Conservation (phyloP, 1,284 basidiomycete genomes). For the Paramarasmius palmivorus region DNA sequence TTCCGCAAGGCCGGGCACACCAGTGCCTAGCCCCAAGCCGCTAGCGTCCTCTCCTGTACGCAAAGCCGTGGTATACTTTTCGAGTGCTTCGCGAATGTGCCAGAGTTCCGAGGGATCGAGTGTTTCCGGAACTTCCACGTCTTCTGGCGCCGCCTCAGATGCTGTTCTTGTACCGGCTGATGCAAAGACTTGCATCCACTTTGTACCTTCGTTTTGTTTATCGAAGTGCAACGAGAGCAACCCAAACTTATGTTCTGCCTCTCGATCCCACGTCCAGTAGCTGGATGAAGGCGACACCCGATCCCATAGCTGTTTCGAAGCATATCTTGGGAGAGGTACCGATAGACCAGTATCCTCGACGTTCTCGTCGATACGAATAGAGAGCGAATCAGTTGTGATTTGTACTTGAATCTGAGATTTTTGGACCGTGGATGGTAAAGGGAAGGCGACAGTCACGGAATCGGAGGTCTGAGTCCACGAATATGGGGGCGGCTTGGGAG, state of each 20-base stretch:
- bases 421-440: slow-evolving; percentile 70
- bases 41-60: slow-evolving; percentile 56
- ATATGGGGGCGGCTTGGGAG: slow-evolving; percentile 67
- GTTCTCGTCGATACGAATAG: slow-evolving; percentile 55
- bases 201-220: slow-evolving; percentile 77
- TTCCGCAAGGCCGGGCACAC: slow-evolving; percentile 74
- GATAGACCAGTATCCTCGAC: slow-evolving; percentile 28
- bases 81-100: slow-evolving; percentile 75
- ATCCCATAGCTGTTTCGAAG: slow-evolving; percentile 74
- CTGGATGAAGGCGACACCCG: slow-evolving; percentile 68
- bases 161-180: slow-evolving; percentile 34
- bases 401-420: slow-evolving; percentile 66
- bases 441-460: slow-evolving; percentile 80
- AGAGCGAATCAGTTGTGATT: slow-evolving; percentile 67
- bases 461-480: slow-evolving; percentile 90
- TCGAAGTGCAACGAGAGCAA: slow-evolving; percentile 83
- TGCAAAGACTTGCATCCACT: slow-evolving; percentile 85
- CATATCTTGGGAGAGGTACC: slow-evolving; percentile 59
- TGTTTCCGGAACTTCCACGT: slow-evolving; percentile 85
- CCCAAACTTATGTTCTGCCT: slow-evolving; percentile 64
- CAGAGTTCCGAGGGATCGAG: slow-evolving; percentile 83
- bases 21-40: slow-evolving; percentile 59
- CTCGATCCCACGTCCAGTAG: slow-evolving; percentile 88
- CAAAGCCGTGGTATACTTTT: slow-evolving; percentile 79
- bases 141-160: slow-evolving; percentile 35